Base-by-base conservation (phyloP, 352 stramenopile genomes). In the Thraustotheca clavata region DNA sequence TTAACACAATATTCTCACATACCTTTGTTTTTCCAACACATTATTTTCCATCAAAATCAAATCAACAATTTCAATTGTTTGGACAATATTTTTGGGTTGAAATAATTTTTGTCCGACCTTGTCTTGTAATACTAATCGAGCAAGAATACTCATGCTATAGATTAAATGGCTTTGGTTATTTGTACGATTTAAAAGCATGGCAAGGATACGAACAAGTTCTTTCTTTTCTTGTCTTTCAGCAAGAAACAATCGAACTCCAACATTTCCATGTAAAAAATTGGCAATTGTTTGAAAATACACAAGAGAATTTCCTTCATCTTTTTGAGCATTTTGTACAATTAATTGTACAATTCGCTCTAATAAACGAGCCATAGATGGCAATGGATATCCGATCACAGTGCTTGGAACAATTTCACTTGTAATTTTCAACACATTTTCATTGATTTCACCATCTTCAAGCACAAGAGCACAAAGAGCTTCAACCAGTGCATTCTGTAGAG, bases 161-260 rank as follows among this genome's bases (percentile, higher is more conserved):
- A 93, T 79, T 4, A 93, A 67, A 20, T 91, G 70, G 65, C 88
- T 79, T 0, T 79, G 59, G 49, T 91, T 80, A 38, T 91, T 80
- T 0, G 83, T 91, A 61, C 76, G 84, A 43, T 90, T 91, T 40
- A 93, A 77, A 67, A 90, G 33, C 22, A 91, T 79, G n/a, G 79
- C 89, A 55, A 93, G 74, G 39, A 79, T 80, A 18, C 83, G 81
- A 54, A 91, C 90, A 27, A 90, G 80, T 35, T 89, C 81, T 63
- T 91, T 93, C 62, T 88, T 74, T 31, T 78, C 79, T 49, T 79
- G 85, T 68, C 87, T 83, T 62, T 93, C 83, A 36, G 89, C 89
- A 54, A 73, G 69, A 57, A 87, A 93, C 22, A 91, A 82, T 20
- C 77, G 76, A 29, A 91, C 80, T 8, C 83, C 83, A 20, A 83